Evolutionary conservation across 1,139 yeast genomes (phyloP).

Genomic region (Wickerhamomyces sp.): DNA sequence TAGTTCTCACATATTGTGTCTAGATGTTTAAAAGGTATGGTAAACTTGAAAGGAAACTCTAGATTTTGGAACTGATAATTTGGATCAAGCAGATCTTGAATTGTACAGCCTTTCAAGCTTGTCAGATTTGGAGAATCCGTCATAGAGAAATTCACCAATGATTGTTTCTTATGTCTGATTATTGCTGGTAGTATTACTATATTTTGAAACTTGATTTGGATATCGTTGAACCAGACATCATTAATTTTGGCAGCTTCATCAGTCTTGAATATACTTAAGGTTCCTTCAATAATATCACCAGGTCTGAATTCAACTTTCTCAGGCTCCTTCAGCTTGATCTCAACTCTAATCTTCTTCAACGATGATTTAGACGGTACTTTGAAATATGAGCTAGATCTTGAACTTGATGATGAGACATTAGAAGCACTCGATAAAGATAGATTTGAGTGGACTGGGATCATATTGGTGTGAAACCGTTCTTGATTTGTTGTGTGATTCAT

Average conservation of each 20-base stretch:
- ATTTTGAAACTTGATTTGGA: constrained; percentile 17
- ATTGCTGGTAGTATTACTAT: not conserved
- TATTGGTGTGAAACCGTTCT: too few relatives aligned
- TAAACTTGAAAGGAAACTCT: constrained; percentile 16
- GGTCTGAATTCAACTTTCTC: constrained; percentile 9
- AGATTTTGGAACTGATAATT: constrained; percentile 5
- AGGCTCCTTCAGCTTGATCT: constrained; percentile 7
- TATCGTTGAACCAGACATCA: constrained; percentile 17
- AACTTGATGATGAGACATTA: too few relatives aligned
- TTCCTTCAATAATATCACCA: constrained; percentile 15
- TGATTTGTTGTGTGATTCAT: too few relatives aligned
- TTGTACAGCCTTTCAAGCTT: not conserved
- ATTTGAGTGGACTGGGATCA: too few relatives aligned
- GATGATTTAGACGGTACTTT: constrained; percentile 14
- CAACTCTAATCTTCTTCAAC: constrained; percentile 10
- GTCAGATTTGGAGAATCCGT: constrained; percentile 10
- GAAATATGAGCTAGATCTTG: constrained; percentile 1
- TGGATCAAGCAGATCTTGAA: not conserved
- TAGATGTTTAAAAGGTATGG: constrained; percentile 13
- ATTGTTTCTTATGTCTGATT: constrained; percentile 4
- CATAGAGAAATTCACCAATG: constrained; percentile 12
- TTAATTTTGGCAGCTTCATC: constrained; percentile 5
- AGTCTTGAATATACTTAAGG: constrained; percentile 9
- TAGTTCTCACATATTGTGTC: constrained; percentile 11
- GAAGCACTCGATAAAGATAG: too few relatives aligned